Base-by-base conservation (phyloP, 768 basidiomycete species). In the Mycena filopes region DNA sequence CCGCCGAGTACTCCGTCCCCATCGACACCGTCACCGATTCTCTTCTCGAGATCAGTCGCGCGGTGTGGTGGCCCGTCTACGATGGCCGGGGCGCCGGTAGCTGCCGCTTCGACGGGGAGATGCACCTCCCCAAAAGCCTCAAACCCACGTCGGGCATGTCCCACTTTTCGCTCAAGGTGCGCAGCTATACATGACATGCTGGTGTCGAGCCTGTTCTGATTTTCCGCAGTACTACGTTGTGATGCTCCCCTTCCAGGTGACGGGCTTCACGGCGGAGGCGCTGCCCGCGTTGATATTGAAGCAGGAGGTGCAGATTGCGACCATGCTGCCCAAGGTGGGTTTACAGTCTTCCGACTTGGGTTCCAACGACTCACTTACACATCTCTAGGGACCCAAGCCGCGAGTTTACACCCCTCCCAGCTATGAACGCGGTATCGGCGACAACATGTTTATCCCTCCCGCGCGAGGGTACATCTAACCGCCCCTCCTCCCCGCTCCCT, bases 91-190 rank as follows among this genome's bases (percentile, higher is more conserved):
- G 55, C 16, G 21, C 23, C 36, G 58, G 49, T 28, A 59, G 25
- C 31, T 46, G 54, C 40, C 49, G 66, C 3, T 50, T 70, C 38
- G 69, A 70, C 63, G 69, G 69, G 16, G 69, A 70, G 53, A 57
- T 70, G 31, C 69, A 67, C 42, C 69, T 70, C 25, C 56, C 66
- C 2, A 70, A 70, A 47, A 61, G 55, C 23, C 66, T 70, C 11
- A 70, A 67, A 25, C 69, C 69, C 21, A 62, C 69, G 16, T 48
- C 69, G 0, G 50, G 20, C 6, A 42, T 70, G 26, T 55, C 66
- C 7, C 66, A 70, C 43, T 70, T 70, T 29, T 45, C 43, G 25
- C 15, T 70, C 20, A 50, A 31, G 31, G 69, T 70, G 18, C 36
- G 59, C 36, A 20, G 8, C 20, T 33, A 29, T 48, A 0, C 10